Evolutionary conservation across 192 early-diverging fungal genomes (phyloP), one percentile per base, ranked within the genome.

Genomic region (Dissophora ornata): DNA sequence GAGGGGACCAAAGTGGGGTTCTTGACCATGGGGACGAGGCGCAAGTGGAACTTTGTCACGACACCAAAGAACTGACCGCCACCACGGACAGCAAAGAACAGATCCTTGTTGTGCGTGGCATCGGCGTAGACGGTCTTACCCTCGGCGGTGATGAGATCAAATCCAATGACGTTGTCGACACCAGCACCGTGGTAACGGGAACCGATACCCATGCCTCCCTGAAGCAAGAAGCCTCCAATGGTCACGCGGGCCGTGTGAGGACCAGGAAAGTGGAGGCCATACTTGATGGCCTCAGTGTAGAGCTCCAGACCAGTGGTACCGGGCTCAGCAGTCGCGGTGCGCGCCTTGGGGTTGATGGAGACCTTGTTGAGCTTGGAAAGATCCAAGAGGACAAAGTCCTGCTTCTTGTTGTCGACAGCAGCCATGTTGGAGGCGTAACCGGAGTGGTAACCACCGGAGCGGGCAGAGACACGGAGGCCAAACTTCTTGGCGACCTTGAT

Each of bases 21-120:
- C 57, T 77, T 56, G 52, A 77, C 73, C 15, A 77, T 77, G 29
- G 73, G 73, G 24, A 62, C 65, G 2, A 77, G 40, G 40, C 73
- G 64, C 41, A 77, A 40, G 41, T 77, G 30, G 47, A 77, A 77
- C 58, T 67, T 67, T 12, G 73, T 77, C 48, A 77, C 58, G 9
- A 77, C 54, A 22, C 73, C 73, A 77, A 67, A 77, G 73, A 77
- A 77, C 36, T 77, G 73, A 21, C 77, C 67, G 48, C 77, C 67
- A 34, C 77, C 66, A 21, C 77, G 77, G 42, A 79, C 62, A 19
- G 77, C 67, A 22, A 22, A 70, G 67, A 69, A 79, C 32, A 69
- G 55, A n/a, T 70, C 67, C 77, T 65, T 69, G 61, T 70, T 70
- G 38, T 33, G 34, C 47, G 62, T 61, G 21, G 57, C 59, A 8